Evolutionary conservation across 768 basidiomycete genomes (phyloP), one percentile per base, ranked within the genome.

Genomic region (Lactifluus subvellereus): DNA sequence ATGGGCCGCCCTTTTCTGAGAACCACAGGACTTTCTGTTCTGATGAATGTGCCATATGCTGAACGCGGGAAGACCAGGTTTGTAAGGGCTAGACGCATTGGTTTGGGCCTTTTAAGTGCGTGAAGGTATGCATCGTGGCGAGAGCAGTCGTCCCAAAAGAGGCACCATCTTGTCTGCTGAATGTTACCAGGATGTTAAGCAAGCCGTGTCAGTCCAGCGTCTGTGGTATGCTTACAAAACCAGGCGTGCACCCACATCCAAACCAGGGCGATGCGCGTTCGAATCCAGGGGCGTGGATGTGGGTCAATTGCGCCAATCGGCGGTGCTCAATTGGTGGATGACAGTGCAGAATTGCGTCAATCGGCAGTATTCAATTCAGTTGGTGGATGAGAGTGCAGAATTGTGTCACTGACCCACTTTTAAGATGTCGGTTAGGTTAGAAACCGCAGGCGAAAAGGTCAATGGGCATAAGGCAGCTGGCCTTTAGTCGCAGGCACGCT

Each of bases 1-100:
- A 62, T 16, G 27, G 49, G 2, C 61, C 65, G 3, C 52, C 52
- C 42, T 59, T 62, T 18, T 57, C 50, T 11, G 37, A 16, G 33
- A 55, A 22, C 35, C 53, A 53, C 4, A 66, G 49, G 16, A 54
- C 65, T 51, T 60, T 58, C 49, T 66, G 65, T 20, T 48, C 6
- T 3, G 50, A 16, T 5, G 55, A 20, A 9, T 40, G 50, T 16
- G 64, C 5, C 64, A 66, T 66, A 20, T 42, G 61, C 18, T 52
- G 55, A 55, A 38, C 11, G 14, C 6, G 5, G n/a, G 57, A n/a
- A 38, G 35, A 22, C 2, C 2, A 27, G 22, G n/a, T 49, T 20
- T 16, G 35, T 5, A 57, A 35, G 6, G 6, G 4, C 11, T 11
- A 43, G 10, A 18, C 1, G 30, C 10, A 43, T 32, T 16, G 33